Evolutionary conservation across 805 yeast species (phyloP).

Genomic region (Candida orba): DNA sequence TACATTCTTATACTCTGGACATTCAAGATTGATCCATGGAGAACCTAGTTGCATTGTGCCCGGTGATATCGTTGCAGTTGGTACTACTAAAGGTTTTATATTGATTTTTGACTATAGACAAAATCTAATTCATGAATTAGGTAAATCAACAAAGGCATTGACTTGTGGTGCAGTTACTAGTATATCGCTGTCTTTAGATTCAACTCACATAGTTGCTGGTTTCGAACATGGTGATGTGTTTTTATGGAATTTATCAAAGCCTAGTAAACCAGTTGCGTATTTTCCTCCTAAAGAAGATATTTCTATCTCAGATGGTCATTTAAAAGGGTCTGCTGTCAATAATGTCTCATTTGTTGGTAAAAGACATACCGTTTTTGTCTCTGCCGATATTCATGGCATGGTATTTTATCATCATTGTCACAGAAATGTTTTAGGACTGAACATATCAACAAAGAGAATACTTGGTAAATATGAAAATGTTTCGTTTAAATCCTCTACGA

Average conservation of each 20-base stretch:
- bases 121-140: conserved; percentile 38
- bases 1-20: conserved; percentile 27
- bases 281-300: conserved; percentile 16
- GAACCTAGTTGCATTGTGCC: conserved; percentile 40
- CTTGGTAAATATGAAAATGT: conserved; percentile 39
- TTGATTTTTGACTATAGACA: conserved; percentile 68
- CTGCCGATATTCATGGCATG: conserved; percentile 50
- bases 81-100: conserved; percentile 62
- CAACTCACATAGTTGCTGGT: conserved; percentile 64
- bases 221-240: conserved; percentile 55
- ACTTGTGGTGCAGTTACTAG: conserved; percentile 44
- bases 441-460: conserved; percentile 40
- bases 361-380: conserved; percentile 48
- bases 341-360: conserved; percentile 42
- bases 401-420: conserved; percentile 59
- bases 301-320: conserved; percentile 28
- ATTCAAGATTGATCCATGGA: conserved; percentile 37
- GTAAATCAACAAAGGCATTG: conserved; percentile 22
- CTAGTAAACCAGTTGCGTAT: conserved; percentile 23
- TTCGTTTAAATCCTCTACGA: conserved; percentile 15
- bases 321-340: conserved; percentile 27
- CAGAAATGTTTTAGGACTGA: conserved; percentile 46
- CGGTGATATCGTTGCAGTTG: conserved; percentile 48
- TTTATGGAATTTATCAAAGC: conserved; percentile 54
- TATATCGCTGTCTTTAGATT: conserved; percentile 59